Evolutionary conservation across 2,329 filamentous ascomycete species (phyloP).

Genomic region (Scopulariopsis brevicaulis): DNA sequence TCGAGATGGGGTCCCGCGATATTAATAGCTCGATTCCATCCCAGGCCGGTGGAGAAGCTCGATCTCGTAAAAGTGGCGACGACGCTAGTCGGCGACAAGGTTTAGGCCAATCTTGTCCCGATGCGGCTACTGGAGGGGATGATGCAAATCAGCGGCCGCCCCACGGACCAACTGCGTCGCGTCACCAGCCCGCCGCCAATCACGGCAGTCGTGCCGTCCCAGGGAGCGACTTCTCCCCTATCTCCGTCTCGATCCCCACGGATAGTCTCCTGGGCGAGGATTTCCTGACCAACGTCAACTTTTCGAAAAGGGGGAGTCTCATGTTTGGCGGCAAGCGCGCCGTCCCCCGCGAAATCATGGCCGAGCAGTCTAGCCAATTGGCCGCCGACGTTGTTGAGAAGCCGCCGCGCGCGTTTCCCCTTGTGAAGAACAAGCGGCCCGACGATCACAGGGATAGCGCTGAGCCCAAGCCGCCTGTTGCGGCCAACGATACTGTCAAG

Average conservation of each 20-base stretch:
- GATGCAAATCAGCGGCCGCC: neutral
- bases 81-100: neutral
- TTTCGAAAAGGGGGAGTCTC: slow-evolving; percentile 53
- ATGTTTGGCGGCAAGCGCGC: slow-evolving; percentile 41
- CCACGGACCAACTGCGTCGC: slow-evolving; percentile 1
- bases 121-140: neutral
- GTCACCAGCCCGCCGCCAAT: slow-evolving; percentile 4
- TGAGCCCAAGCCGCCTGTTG: slow-evolving; percentile 7
- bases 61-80: neutral
- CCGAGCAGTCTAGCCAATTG: slow-evolving; percentile 10
- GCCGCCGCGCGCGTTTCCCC: neutral
- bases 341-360: neutral
- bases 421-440: slow-evolving; percentile 2
- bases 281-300: slow-evolving; percentile 42
- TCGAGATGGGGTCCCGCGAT: neutral
- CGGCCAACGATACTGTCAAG: neutral
- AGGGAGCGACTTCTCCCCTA: slow-evolving; percentile 28
- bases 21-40: neutral
- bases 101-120: slow-evolving; percentile 1
- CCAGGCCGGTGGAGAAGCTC: neutral
- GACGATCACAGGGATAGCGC: slow-evolving; percentile 11
- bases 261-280: slow-evolving; percentile 46
- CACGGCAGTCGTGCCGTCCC: neutral
- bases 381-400: slow-evolving; percentile 8
- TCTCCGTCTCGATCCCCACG: slow-evolving; percentile 45